Evolutionary conservation across 2,329 filamentous ascomycete species (phyloP).

Genomic region (Aspergillus hiratsukae): DNA sequence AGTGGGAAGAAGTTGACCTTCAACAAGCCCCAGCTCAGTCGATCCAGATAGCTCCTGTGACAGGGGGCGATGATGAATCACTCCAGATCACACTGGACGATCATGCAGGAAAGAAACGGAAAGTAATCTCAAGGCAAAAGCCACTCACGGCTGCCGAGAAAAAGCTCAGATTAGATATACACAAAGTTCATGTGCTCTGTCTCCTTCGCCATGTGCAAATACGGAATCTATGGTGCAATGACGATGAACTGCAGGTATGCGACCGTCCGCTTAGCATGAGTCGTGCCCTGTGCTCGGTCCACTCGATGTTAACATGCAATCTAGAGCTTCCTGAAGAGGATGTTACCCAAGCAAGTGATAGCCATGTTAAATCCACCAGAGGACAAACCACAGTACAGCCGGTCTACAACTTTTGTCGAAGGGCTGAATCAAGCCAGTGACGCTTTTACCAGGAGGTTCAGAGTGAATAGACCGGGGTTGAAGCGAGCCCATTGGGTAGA

Average conservation of each 20-base stretch:
- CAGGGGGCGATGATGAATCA: constrained; percentile 19
- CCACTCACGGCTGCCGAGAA: constrained; percentile 55
- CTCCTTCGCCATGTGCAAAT: constrained; percentile 71
- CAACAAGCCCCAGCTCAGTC: constrained; percentile 27
- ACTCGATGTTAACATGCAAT: constrained; percentile 10
- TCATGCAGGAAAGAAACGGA: constrained; percentile 21
- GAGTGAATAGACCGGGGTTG: constrained; percentile 66
- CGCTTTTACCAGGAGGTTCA: constrained; percentile 66
- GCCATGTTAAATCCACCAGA: constrained; percentile 65
- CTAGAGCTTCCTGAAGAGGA: constrained; percentile 50
- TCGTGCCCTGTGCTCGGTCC: neutral
- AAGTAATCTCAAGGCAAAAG: constrained; percentile 40
- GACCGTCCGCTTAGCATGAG: neutral
- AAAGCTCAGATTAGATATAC: constrained; percentile 65
- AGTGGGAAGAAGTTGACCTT: constrained; percentile 60
- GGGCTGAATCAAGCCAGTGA: constrained; percentile 67
- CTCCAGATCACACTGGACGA: constrained; percentile 38
- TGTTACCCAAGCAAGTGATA: constrained; percentile 63
- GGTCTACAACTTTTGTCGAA: constrained; percentile 70
- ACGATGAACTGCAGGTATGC: constrained; percentile 59
- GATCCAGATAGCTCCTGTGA: constrained; percentile 13
- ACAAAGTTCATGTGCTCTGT: constrained; percentile 81
- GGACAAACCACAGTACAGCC: constrained; percentile 67
- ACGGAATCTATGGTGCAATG: constrained; percentile 88
- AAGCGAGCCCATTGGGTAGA: constrained; percentile 72